Evolutionary conservation across 2,329 filamentous ascomycete genomes (phyloP), one percentile per base, ranked within the genome.

Genomic region (Dothidotthia symphoricarpi): DNA sequence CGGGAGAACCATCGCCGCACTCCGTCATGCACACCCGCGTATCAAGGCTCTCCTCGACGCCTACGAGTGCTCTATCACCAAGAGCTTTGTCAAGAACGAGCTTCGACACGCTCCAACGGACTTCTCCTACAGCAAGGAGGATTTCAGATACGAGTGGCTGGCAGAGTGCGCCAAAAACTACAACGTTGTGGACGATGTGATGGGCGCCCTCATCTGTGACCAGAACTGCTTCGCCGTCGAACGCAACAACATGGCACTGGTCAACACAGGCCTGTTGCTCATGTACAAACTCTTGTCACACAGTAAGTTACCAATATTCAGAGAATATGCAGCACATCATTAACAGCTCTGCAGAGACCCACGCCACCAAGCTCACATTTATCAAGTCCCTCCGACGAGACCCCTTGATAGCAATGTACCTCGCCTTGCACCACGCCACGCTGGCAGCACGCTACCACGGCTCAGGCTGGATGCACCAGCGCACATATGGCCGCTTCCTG

Each of bases 361-460:
- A 54, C 26, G 4, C 17, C 13, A 32, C 39, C 4, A 55, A 45
- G 28, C 36, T 61, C 14, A 12, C 31, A n/a, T 56, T 50, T 25
- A 40, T 64, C 15, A 53, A 50, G 14, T 44, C 49, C 1, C 45
- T 65, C 1, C 43, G 49, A 1, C 49, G 43, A 6, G 51, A 61
- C 19, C 57, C 60, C 0, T 36, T 64, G 2, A 44, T 27, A 2
- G 57, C 61, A 3, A 47, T 64, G 2, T 64, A 62, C 32, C 49
- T 64, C 13, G 45, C 49, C 0, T 39, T 64, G 1, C 49, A 64
- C 36, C 47, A 59, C 33, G 43, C 57, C 2, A 61, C 48, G 0
- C 47, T 58, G 1, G 55, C 60, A 16, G 61, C 58, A 7, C 59
- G 61, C 9, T 61, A 63, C 35, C 53, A 63, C 39, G 53, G 53